phyloP scores from a whole-genome alignment of 2,329 filamentous ascomycete species.

The Pestalotiopsis sp. region DNA sequence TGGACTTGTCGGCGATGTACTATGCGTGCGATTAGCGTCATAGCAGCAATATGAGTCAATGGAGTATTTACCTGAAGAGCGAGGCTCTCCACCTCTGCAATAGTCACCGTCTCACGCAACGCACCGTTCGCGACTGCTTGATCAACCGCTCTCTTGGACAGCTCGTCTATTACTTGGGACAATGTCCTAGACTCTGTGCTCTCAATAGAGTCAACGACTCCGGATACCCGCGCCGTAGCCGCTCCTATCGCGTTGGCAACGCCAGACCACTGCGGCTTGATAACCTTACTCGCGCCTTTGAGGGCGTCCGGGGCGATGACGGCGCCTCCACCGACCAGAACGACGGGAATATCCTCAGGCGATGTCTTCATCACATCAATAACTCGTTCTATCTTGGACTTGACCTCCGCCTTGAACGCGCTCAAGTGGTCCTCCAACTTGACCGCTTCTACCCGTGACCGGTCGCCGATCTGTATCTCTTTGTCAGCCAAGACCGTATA shows the following conservation, averaged over 20 bases:
- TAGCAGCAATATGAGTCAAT: not conserved
- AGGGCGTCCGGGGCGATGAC: slow-evolving; percentile 53
- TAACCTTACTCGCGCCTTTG: slow-evolving; percentile 49
- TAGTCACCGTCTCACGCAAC: slow-evolving; percentile 35
- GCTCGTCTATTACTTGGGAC: slow-evolving; percentile 31
- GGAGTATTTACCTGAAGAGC: slow-evolving; percentile 44
- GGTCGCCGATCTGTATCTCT: slow-evolving; percentile 38
- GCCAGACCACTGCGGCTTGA: slow-evolving; percentile 52
- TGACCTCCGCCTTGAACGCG: slow-evolving; percentile 41
- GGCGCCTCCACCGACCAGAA: slow-evolving; percentile 62
- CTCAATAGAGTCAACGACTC: slow-evolving; percentile 46
- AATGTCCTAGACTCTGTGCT: slow-evolving; percentile 38
- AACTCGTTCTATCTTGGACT: slow-evolving; percentile 52
- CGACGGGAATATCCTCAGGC: slow-evolving; percentile 51
- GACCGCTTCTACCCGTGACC: not conserved
- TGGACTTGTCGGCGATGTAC: slow-evolving; percentile 49
- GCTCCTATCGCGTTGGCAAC: slow-evolving; percentile 65
- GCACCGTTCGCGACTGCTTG: slow-evolving; percentile 44
- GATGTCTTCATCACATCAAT: slow-evolving; percentile 63
- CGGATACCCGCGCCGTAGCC: slow-evolving; percentile 57
- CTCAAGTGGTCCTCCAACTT: slow-evolving; percentile 33
- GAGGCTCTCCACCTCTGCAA: slow-evolving; percentile 50
- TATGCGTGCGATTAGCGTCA: slow-evolving; percentile 17
- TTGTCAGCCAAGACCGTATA: slow-evolving; percentile 34
- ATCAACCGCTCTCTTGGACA: slow-evolving; percentile 38